phyloP scores from a whole-genome alignment of 1,139 yeast species.

The Yamadazyma trypodendri region DNA sequence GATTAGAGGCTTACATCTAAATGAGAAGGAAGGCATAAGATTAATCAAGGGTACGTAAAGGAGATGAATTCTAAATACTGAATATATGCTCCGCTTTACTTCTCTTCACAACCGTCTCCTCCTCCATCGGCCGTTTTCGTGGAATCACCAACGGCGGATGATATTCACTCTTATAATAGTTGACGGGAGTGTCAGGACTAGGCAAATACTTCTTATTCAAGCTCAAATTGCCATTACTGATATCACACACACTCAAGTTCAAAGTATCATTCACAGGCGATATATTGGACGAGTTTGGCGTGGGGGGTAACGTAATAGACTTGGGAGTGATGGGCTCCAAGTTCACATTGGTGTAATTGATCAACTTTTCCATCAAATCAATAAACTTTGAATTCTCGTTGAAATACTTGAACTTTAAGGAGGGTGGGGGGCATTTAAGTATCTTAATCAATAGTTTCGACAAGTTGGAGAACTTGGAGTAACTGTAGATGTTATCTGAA shows the following conservation, averaged over 20 bases:
- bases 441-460: conserved; percentile 32
- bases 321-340: conserved; percentile 24
- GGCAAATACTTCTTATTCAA: conserved; percentile 15
- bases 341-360: conserved; percentile 30
- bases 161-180: conserved; percentile 4
- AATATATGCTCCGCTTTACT: too few species aligned
- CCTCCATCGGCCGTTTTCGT: conserved; percentile 9
- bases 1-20: too few species aligned
- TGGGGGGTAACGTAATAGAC: conserved; percentile 18
- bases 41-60: too few species aligned
- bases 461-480: conserved; percentile 17
- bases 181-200: conserved; percentile 17
- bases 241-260: conserved; percentile 2
- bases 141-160: conserved; percentile 20
- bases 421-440: conserved; percentile 46
- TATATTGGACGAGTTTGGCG: conserved; percentile 20
- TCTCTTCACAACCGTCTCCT: conserved; percentile 20
- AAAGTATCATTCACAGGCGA: conserved; percentile 15
- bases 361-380: conserved; percentile 37
- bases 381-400: conserved; percentile 36
- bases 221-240: conserved; percentile 4
- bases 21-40: too few species aligned
- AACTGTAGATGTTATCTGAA: conserved; percentile 12
- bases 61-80: too few species aligned
- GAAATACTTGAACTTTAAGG: conserved; percentile 43